These are phyloP conservation scores for Jatropha podagrica DNA, from an alignment of 441 rosid genomes.

Conservation along the genomic window DNA sequence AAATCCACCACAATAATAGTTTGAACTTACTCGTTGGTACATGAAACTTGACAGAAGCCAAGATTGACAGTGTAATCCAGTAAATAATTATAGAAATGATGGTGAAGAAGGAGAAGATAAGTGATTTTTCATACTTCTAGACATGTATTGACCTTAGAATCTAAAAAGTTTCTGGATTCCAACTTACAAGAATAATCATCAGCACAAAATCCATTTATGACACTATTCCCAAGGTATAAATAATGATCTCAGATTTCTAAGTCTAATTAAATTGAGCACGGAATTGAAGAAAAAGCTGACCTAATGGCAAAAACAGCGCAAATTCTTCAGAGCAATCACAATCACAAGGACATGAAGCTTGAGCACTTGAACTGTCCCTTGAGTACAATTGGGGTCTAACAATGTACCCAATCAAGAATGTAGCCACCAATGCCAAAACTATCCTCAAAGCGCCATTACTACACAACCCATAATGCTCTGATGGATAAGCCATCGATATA, in stretches of 20 bases:
- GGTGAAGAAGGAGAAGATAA: background rate
- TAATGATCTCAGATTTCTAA: background rate
- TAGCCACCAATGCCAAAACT: constrained; percentile 32
- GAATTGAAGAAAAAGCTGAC: constrained; percentile 21
- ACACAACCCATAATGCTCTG: constrained; percentile 25
- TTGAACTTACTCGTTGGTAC: background rate
- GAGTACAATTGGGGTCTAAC: constrained; percentile 32
- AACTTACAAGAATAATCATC: background rate
- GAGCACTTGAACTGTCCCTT: constrained; percentile 26
- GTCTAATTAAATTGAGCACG: constrained; percentile 2
- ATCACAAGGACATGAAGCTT: constrained; percentile 43
- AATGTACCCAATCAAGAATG: constrained; percentile 34
- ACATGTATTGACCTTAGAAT: background rate
- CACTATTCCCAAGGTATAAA: background rate
- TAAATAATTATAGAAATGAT: background rate
- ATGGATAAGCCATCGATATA: constrained; percentile 32
- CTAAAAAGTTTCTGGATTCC: background rate
- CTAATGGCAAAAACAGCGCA: constrained; percentile 32
- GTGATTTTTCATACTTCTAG: background rate
- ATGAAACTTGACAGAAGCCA: background rate
- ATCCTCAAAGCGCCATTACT: constrained; percentile 31
- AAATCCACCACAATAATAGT: background rate
- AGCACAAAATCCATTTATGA: background rate
- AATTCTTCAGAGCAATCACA: constrained; percentile 48
- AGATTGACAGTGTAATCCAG: background rate